phyloP scores from a whole-genome alignment of 2,329 filamentous ascomycete species.

The Tolypocladium amazonense region DNA sequence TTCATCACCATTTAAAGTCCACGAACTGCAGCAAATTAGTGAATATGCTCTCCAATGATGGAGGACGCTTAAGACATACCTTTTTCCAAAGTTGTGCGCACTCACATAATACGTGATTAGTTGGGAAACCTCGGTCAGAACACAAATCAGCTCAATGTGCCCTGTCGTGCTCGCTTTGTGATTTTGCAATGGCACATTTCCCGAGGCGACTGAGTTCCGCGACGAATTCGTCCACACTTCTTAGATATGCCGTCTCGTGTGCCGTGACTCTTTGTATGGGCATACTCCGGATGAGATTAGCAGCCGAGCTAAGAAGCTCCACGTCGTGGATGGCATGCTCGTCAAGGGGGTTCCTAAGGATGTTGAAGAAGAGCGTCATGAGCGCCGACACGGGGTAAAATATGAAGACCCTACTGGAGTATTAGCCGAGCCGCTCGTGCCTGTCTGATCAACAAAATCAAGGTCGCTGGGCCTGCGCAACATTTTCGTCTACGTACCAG shows the following conservation, averaged over 20 bases:
- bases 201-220: conserved; percentile 31
- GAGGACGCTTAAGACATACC: too few species aligned
- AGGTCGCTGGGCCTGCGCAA: background rate
- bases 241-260: conserved; percentile 27
- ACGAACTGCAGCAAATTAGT: background rate
- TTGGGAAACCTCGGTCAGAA: too few species aligned
- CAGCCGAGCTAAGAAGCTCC: conserved; percentile 30
- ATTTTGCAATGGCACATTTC: conserved; percentile 29
- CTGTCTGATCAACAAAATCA: background rate
- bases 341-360: conserved; percentile 36
- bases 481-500: conserved; percentile 24
- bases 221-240: conserved; percentile 30
- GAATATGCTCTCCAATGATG: background rate
- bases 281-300: conserved; percentile 31
- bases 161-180: background rate
- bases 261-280: conserved; percentile 15
- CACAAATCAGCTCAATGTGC: background rate
- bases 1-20: background rate
- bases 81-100: too few species aligned
- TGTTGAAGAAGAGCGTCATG: conserved; percentile 43
- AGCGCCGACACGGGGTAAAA: conserved; percentile 47
- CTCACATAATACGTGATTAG: background rate
- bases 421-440: background rate
- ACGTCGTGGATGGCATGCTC: conserved; percentile 32
- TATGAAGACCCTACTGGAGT: conserved; percentile 32